Evolutionary conservation across 495 filamentous ascomycete species (phyloP).

Genomic region (Penicillium arizonense): DNA sequence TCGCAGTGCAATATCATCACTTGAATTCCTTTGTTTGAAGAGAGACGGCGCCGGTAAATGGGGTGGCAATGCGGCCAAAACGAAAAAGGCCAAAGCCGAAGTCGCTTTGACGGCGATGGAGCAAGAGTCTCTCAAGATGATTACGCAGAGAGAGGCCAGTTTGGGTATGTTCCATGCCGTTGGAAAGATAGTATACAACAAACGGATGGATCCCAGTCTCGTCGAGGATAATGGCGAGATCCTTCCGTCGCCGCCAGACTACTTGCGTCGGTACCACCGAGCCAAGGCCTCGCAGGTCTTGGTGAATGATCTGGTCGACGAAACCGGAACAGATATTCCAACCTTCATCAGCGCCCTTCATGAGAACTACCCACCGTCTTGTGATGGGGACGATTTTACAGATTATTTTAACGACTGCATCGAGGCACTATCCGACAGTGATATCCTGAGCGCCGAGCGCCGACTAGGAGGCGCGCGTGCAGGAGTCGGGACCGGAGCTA

Average conservation of each 20-base stretch:
- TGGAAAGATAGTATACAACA: slow-evolving; percentile 94
- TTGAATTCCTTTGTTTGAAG: slow-evolving; percentile 87
- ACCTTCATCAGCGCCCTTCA: slow-evolving; percentile 92
- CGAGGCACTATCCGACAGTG: slow-evolving; percentile 81
- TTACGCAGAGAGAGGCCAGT: slow-evolving; percentile 82
- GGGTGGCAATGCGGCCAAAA: slow-evolving; percentile 62
- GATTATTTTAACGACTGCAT: slow-evolving; percentile 74
- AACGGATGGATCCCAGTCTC: slow-evolving; percentile 53
- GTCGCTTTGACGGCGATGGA: slow-evolving; percentile 66
- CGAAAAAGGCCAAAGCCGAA: slow-evolving; percentile 57
- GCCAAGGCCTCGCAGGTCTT: slow-evolving; percentile 66
- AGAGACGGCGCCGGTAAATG: slow-evolving; percentile 61
- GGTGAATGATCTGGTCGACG: slow-evolving; percentile 75
- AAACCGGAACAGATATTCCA: slow-evolving; percentile 82
- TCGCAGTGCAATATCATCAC: slow-evolving; percentile 80
- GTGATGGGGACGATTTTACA: slow-evolving; percentile 58
- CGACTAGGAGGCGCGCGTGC: slow-evolving; percentile 22
- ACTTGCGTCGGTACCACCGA: slow-evolving; percentile 60
- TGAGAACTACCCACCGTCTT: slow-evolving; percentile 90
- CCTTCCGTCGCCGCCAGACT: slow-evolving; percentile 55
- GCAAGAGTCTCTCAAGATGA: slow-evolving; percentile 63
- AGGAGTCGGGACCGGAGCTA: slow-evolving; percentile 39
- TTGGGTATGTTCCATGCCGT: slow-evolving; percentile 95
- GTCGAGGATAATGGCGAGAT: slow-evolving; percentile 17
- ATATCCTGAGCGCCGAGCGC: slow-evolving; percentile 62